These are phyloP conservation scores for Phoma herbarum DNA, from an alignment of 2,329 filamentous ascomycete species.

Conservation along the genomic window DNA sequence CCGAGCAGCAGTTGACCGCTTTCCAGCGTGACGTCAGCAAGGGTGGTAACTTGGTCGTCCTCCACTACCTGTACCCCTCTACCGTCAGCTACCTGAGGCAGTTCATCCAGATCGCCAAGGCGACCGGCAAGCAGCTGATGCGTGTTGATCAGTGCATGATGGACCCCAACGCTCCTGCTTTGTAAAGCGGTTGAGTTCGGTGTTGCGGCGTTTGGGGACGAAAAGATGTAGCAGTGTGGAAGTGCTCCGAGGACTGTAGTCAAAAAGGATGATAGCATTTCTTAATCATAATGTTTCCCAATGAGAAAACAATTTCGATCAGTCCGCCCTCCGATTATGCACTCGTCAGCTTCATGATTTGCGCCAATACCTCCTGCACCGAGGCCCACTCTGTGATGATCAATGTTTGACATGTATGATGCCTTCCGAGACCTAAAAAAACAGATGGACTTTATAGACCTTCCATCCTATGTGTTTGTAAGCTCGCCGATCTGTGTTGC, in stretches of 20 bases:
- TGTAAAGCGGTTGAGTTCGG: constrained; percentile 7
- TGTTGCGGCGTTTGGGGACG: constrained; percentile 1
- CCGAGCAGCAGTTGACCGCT: constrained; percentile 71
- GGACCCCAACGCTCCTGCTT: constrained; percentile 64
- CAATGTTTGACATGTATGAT: no score
- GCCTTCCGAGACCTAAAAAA: no score
- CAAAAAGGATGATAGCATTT: background rate
- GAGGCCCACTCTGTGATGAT: no score
- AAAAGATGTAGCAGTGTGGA: constrained; percentile 4
- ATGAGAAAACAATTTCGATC: no score
- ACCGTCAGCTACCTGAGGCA: constrained; percentile 71
- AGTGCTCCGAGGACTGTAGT: constrained; percentile 5
- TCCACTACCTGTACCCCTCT: constrained; percentile 72
- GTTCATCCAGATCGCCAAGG: constrained; percentile 72
- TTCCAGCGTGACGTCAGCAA: constrained; percentile 70
- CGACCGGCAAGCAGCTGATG: constrained; percentile 71
- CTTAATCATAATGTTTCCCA: constrained; percentile 6
- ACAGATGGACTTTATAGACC: no score
- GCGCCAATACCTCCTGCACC: no score
- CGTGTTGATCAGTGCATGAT: constrained; percentile 72
- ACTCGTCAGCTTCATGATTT: no score
- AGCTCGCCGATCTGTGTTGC: no score
- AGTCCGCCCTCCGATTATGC: no score
- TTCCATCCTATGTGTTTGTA: no score
- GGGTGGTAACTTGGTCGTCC: constrained; percentile 71